Percentiles rank a stretch among this genome's conserved stretches.
phyloP scores from a whole-genome alignment of 1,284 basidiomycete species.

The Neonothopanus nambi region DNA sequence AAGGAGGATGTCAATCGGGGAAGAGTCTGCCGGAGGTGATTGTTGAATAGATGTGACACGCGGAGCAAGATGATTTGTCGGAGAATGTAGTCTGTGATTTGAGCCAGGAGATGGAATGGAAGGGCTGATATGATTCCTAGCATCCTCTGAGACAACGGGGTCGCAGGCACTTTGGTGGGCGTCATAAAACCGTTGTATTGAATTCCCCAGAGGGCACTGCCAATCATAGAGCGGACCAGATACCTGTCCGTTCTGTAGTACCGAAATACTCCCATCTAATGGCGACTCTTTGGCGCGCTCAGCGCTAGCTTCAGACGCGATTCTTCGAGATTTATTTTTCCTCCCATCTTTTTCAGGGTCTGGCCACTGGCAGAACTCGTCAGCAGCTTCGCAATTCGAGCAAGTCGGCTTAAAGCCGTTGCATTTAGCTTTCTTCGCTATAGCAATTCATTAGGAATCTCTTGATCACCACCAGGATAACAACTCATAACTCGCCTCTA shows the following conservation, averaged over 20 bases:
- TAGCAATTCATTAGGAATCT: background rate
- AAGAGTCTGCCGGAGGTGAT: too few species aligned
- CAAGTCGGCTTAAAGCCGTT: constrained; percentile 16
- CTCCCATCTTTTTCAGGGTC: constrained; percentile 18
- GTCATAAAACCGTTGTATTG: too few species aligned
- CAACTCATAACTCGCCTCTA: constrained; percentile 9
- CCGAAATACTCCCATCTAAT: background rate
- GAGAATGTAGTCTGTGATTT: too few species aligned
- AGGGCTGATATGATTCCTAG: too few species aligned
- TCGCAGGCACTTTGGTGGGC: too few species aligned
- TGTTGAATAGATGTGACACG: too few species aligned
- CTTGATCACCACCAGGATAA: background rate
- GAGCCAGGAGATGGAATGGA: too few species aligned
- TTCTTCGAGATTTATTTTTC: constrained; percentile 11
- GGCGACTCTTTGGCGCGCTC: constrained; percentile 2
- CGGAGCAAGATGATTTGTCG: too few species aligned
- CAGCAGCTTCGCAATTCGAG: constrained; percentile 11
- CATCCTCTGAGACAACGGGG: too few species aligned
- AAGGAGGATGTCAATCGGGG: too few species aligned
- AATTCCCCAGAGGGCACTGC: too few species aligned
- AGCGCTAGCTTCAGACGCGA: background rate
- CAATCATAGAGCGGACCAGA: background rate
- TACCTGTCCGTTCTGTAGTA: background rate
- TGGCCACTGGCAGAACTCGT: constrained; percentile 12
- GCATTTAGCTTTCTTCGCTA: constrained; percentile 18